These are phyloP conservation scores for Thelonectria discophora DNA, from an alignment of 2,329 filamentous ascomycete species.

Conservation along the genomic window DNA sequence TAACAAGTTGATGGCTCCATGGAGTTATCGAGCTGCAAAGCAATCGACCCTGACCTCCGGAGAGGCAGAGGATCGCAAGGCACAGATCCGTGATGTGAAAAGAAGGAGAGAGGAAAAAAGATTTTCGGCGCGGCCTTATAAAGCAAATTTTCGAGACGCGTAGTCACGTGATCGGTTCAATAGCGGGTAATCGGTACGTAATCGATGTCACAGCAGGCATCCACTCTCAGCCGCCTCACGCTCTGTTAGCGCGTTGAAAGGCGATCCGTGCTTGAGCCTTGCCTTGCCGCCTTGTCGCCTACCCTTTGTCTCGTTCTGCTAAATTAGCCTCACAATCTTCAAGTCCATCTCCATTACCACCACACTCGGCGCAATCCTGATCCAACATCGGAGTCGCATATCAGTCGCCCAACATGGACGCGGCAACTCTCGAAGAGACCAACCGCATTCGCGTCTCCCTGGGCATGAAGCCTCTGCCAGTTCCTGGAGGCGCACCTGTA, in stretches of 20 bases:
- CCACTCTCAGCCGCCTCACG: neutral
- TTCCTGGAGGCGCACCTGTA: conserved; percentile 70
- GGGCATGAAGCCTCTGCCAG: conserved; percentile 88
- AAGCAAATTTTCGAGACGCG: conserved; percentile 26
- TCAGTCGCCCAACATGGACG: conserved; percentile 59
- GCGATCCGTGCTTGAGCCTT: conserved; percentile 34
- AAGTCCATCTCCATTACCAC: conserved; percentile 8
- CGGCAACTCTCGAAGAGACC: conserved; percentile 87
- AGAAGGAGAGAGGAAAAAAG: conserved; percentile 49
- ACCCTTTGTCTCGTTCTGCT: no score
- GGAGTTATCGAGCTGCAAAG: conserved; percentile 83
- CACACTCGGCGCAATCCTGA: neutral
- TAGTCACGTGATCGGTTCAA: conserved; percentile 27
- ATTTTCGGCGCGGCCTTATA: conserved; percentile 44
- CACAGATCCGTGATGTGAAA: conserved; percentile 80
- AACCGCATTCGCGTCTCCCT: conserved; percentile 91
- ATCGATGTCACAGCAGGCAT: conserved; percentile 13
- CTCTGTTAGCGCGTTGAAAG: conserved; percentile 13
- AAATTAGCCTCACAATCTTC: no score
- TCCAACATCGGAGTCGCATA: conserved; percentile 2
- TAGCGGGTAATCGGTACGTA: conserved; percentile 21
- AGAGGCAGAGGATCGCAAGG: conserved; percentile 74
- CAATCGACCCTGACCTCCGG: conserved; percentile 72
- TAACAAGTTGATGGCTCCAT: conserved; percentile 79
- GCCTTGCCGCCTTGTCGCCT: conserved; percentile 18